Conservation (phyloP, 179 eudicot species). For the Camellia oleifera region DNA sequence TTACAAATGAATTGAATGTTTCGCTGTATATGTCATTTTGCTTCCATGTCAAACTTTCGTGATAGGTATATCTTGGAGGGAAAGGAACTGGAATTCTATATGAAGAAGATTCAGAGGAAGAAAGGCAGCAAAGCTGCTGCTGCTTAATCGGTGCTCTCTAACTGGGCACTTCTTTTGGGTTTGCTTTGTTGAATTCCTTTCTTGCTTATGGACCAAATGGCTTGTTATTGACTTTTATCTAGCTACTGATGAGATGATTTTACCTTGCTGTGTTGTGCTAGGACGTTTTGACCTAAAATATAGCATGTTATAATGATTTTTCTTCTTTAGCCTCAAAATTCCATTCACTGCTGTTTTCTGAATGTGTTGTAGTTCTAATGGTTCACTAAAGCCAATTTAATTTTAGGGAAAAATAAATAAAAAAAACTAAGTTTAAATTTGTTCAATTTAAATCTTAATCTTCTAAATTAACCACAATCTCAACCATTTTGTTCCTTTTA, state of each 20-base stretch:
- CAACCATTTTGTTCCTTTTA: too few species aligned
- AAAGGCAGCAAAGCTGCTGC: slow-evolving; percentile 17
- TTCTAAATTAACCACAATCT: too few species aligned
- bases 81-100: slow-evolving; percentile 19
- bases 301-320: neutral
- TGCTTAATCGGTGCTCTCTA: neutral
- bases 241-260: neutral
- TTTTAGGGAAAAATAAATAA: too few species aligned
- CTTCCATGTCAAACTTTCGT: neutral
- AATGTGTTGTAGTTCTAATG: too few species aligned
- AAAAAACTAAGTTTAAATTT: too few species aligned
- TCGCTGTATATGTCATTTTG: neutral
- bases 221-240: neutral
- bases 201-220: slow-evolving; percentile 12
- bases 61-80: slow-evolving; percentile 18
- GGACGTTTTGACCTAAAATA: neutral
- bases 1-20: too few species aligned
- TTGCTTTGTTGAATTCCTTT: neutral
- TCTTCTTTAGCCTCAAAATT: too few species aligned
- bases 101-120: slow-evolving; percentile 18
- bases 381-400: too few species aligned
- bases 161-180: neutral
- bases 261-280: neutral
- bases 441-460: too few species aligned
- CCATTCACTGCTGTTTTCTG: too few species aligned